These are phyloP conservation scores for Candida patagonica DNA, from an alignment of 805 yeast species.

Conservation along the genomic window DNA sequence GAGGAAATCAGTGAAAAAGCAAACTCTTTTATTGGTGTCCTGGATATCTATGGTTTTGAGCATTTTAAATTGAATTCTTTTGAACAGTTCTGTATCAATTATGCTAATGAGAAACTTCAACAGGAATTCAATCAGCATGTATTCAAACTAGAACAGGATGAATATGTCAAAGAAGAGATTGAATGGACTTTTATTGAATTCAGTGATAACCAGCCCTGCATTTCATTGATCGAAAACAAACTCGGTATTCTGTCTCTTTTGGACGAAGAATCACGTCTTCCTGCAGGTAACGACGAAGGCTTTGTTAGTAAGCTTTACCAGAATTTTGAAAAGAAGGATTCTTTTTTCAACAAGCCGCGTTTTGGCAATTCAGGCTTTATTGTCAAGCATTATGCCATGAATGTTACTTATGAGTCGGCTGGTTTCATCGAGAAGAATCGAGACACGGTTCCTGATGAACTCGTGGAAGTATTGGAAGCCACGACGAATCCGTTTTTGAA, in stretches of 20 bases:
- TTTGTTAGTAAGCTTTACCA: conserved; percentile 88
- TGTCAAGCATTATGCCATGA: conserved; percentile 89
- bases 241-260: conserved; percentile 79
- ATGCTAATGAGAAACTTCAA: conserved; percentile 67
- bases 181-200: conserved; percentile 96
- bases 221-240: conserved; percentile 79
- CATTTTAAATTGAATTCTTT: conserved; percentile 91
- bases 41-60: conserved; percentile 96
- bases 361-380: conserved; percentile 87
- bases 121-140: conserved; percentile 97
- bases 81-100: conserved; percentile 94
- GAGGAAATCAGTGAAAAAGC: conserved; percentile 52
- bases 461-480: conserved; percentile 69
- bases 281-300: conserved; percentile 85
- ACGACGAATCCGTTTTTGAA: conserved; percentile 58
- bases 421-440: conserved; percentile 96
- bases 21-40: conserved; percentile 80
- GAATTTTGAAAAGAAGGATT: conserved; percentile 69
- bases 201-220: conserved; percentile 95
- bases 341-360: conserved; percentile 84
- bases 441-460: conserved; percentile 96
- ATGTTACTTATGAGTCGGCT: conserved; percentile 82
- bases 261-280: conserved; percentile 93
- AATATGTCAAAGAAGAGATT: conserved; percentile 81
- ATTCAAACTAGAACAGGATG: conserved; percentile 94